Base-by-base conservation (phyloP, 106 monocot species). In the Dendrobium officinale region DNA sequence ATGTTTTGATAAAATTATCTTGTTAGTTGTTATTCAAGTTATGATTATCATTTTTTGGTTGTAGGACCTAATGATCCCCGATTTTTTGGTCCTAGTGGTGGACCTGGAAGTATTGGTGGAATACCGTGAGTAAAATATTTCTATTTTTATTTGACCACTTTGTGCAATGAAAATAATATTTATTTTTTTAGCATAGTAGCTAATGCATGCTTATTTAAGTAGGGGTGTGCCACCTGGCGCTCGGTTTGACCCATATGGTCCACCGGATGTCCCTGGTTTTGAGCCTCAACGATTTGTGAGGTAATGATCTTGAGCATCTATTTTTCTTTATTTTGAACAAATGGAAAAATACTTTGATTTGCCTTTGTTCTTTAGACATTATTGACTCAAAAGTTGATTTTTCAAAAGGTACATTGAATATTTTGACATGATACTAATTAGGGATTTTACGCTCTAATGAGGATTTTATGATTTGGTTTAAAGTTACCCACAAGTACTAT, bases 221-320 rank as follows among this genome's bases (percentile, higher is more conserved):
- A 95, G 95, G 61, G 82, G 88, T 76, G 72, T 88, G 37, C 89
- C 93, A 31, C 96, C 89, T 9, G 93, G 93, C 72, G 86, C 90
- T 74, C 89, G 93, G 2, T 96, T 82, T 83, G 96, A 96, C 79
- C 96, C 96, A n/a, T 84, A 85, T 86, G 96, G 96, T 76, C 96
- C 96, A 66, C 96, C 96, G 24, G 87, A 74, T 78, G 87, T 96
- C 2, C 90, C 91, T 42, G 93, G 96, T 61, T 93, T 96, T 77
- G 91, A 90, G 77, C 93, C 93, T 51, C 42, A 68, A 42, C 88
- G 87, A 13, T 96, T 96, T 75, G 67, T 92, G n/a, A 86, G 96
- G 96, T 96, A 70, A 70, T 70, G 20, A 15, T 70, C 37, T 37
- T 70, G 70, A 37, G 22, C 37, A 16, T 70, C 13, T 16, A 66